Evolutionary conservation across 2,329 filamentous ascomycete genomes (phyloP).

Genomic region (Aspergillus novofumigatus): DNA sequence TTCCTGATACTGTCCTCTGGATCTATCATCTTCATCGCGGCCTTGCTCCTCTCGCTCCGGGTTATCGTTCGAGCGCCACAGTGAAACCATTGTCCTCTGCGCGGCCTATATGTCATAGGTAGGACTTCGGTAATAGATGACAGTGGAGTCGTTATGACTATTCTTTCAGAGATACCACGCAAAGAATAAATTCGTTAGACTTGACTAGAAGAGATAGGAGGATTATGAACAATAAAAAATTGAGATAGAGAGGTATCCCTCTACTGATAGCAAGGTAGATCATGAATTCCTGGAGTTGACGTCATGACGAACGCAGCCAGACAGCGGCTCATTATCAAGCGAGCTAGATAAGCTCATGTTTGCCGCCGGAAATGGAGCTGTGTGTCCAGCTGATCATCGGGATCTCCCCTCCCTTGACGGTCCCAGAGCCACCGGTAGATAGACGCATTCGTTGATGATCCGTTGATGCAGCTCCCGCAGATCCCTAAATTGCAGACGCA

Average conservation of each 20-base stretch:
- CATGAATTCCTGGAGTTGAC: background rate
- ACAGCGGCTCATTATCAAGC: background rate
- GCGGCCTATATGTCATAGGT: background rate
- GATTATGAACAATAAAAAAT: background rate
- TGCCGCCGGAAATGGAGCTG: background rate
- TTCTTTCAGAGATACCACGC: background rate
- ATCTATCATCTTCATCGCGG: slow-evolving; percentile 22
- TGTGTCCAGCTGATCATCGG: no score
- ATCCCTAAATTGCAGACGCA: background rate
- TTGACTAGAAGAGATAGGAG: background rate
- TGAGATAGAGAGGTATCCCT: no score
- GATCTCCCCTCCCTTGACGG: no score
- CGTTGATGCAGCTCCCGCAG: background rate
- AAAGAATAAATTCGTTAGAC: background rate
- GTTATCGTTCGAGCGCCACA: slow-evolving; percentile 53
- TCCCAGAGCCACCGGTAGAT: background rate
- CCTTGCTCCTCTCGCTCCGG: slow-evolving; percentile 25
- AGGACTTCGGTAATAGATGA: background rate
- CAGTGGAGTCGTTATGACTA: background rate
- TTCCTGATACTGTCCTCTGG: slow-evolving; percentile 28
- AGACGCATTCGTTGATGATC: background rate
- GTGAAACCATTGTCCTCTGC: slow-evolving; percentile 43
- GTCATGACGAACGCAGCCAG: background rate
- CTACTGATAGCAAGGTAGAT: background rate
- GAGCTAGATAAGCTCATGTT: background rate